Conservation (phyloP, 257 asterid genomes). For the Avicennia marina region DNA sequence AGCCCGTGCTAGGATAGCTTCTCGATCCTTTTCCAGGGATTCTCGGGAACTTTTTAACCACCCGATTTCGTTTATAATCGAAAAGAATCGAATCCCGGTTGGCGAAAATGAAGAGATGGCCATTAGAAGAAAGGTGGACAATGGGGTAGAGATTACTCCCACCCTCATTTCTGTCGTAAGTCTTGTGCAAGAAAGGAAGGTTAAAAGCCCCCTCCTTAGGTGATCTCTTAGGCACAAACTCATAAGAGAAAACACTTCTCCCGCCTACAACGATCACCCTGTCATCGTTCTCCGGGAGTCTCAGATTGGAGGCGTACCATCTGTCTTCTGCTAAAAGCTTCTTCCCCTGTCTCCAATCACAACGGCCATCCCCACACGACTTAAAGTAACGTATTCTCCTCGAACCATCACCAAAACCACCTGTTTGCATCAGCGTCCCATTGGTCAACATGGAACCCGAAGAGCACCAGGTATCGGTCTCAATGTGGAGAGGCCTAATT, state of each 20-base stretch:
- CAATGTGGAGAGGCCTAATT: slow-evolving; percentile 41
- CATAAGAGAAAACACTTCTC: slow-evolving; percentile 32
- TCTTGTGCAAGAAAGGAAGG: slow-evolving; percentile 44
- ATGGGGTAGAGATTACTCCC: slow-evolving; percentile 58
- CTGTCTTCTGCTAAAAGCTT: slow-evolving; percentile 27
- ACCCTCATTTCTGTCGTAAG: slow-evolving; percentile 22
- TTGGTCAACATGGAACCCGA: slow-evolving; percentile 56
- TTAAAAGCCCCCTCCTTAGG: slow-evolving; percentile 13
- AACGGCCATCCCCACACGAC: slow-evolving; percentile 33
- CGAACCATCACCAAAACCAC: slow-evolving; percentile 46
- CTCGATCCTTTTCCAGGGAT: slow-evolving; percentile 54
- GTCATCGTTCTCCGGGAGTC: slow-evolving; percentile 46
- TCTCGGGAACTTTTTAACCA: slow-evolving; percentile 42
- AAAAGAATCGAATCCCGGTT: slow-evolving; percentile 63
- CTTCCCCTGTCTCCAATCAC: slow-evolving; percentile 48
- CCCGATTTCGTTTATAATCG: slow-evolving; percentile 33
- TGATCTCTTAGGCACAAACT: slow-evolving; percentile 44
- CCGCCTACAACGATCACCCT: slow-evolving; percentile 55
- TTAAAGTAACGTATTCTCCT: slow-evolving; percentile 28
- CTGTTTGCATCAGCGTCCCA: slow-evolving; percentile 47
- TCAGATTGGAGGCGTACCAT: slow-evolving; percentile 47
- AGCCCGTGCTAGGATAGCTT: slow-evolving; percentile 62
- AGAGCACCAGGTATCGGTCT: slow-evolving; percentile 46
- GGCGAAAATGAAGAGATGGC: slow-evolving; percentile 52
- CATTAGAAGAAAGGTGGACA: slow-evolving; percentile 64